phyloP scores from a whole-genome alignment of 2,329 filamentous ascomycete genomes.

The Trichophyton schoenleinii region DNA sequence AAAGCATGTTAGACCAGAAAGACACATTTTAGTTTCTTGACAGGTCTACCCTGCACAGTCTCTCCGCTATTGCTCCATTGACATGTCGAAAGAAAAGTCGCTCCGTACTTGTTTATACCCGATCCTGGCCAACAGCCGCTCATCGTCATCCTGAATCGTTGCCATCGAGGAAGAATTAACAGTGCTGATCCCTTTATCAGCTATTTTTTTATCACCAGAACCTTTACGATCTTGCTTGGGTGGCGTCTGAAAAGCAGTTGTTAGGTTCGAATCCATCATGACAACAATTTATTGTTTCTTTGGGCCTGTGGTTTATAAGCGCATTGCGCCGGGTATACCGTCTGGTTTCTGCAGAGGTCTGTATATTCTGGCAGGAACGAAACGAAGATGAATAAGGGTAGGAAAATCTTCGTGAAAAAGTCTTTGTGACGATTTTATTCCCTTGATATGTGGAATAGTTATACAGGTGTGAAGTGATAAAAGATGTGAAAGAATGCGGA shows the following conservation, averaged over 20 bases:
- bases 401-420: background rate
- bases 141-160: slow-evolving; percentile 44
- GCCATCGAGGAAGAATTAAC: slow-evolving; percentile 21
- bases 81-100: background rate
- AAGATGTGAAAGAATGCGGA: background rate
- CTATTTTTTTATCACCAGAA: slow-evolving; percentile 4
- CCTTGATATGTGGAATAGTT: background rate
- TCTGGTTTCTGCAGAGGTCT: background rate
- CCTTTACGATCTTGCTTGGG: slow-evolving; percentile 1
- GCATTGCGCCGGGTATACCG: background rate
- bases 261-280: slow-evolving; percentile 7
- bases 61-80: background rate
- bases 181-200: background rate
- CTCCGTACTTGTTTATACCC: slow-evolving; percentile 48
- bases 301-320: background rate
- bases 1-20: slow-evolving; percentile 1
- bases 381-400: background rate
- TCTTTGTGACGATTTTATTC: background rate
- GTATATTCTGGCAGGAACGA: background rate
- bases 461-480: background rate
- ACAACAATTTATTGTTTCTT: background rate
- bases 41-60: background rate
- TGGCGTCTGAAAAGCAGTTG: slow-evolving; percentile 6
- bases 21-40: background rate
- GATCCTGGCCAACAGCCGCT: slow-evolving; percentile 47